A percentile compares a stretch with the other conserved stretches of the same genome.
Conservation (phyloP, 352 stramenopile species). For the Pythium phragmiticola region DNA sequence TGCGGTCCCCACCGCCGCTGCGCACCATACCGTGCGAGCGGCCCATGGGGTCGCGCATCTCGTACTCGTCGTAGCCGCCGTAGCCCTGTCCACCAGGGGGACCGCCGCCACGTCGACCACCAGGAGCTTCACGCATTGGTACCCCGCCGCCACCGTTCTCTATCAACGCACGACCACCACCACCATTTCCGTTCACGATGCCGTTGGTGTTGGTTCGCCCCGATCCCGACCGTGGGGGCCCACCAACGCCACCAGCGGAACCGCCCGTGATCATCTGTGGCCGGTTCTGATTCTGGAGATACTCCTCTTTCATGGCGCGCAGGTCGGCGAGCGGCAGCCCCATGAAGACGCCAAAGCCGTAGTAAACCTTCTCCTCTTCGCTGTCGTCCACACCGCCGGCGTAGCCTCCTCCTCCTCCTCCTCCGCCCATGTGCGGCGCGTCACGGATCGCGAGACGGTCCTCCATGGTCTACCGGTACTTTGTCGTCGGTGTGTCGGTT, state of each 20-base stretch:
- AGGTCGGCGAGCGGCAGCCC: conserved; percentile 78
- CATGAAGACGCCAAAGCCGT: conserved; percentile 89
- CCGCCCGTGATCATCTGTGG: conserved; percentile 24
- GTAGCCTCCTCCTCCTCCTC: neutral
- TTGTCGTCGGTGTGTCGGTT: conserved; percentile 1
- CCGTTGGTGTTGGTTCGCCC: neutral
- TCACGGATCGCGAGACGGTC: conserved; percentile 38
- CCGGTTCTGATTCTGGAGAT: conserved; percentile 45
- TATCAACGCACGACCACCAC: neutral
- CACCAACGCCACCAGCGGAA: neutral
- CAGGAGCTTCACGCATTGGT: neutral
- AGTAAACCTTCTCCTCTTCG: conserved; percentile 87
- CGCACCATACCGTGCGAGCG: conserved; percentile 23
- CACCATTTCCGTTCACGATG: conserved; percentile 1
- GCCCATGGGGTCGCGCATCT: conserved; percentile 32
- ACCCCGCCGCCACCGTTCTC: conserved; percentile 5
- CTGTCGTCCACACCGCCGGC: conserved; percentile 42
- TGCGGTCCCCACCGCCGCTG: neutral
- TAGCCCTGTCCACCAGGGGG: neutral
- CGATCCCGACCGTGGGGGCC: neutral
- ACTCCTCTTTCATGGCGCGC: conserved; percentile 84
- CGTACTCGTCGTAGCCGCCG: conserved; percentile 28
- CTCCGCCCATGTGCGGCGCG: conserved; percentile 9
- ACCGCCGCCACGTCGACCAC: no score
- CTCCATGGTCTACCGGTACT: conserved; percentile 29